These are phyloP conservation scores for Colletotrichum horii DNA, from an alignment of 2,329 filamentous ascomycete genomes.

Conservation along the genomic window DNA sequence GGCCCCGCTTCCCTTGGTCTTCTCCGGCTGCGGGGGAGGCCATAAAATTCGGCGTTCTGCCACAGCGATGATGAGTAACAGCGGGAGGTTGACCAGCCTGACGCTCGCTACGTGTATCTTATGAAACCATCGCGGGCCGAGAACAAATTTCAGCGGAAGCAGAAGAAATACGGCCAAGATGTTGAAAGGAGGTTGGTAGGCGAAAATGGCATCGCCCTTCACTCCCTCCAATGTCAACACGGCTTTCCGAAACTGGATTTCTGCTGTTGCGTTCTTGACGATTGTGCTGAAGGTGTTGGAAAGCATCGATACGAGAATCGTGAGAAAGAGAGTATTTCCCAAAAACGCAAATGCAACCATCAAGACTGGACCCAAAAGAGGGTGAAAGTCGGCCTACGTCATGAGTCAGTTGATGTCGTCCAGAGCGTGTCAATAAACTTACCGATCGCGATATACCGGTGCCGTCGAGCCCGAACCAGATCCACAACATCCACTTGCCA, in stretches of 20 bases:
- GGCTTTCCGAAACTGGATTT: slow-evolving; percentile 82
- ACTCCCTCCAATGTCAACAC: slow-evolving; percentile 86
- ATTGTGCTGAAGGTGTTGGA: slow-evolving; percentile 85
- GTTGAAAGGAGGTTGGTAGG: slow-evolving; percentile 85
- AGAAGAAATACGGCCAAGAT: slow-evolving; percentile 77
- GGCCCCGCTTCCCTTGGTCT: slow-evolving; percentile 25
- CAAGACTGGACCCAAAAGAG: slow-evolving; percentile 76
- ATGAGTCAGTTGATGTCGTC: slow-evolving; percentile 2
- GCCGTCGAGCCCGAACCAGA: slow-evolving; percentile 88
- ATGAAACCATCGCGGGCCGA: slow-evolving; percentile 86
- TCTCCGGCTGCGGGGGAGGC: slow-evolving; percentile 35
- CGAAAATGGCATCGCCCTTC: slow-evolving; percentile 83
- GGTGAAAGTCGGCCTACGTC: slow-evolving; percentile 71
- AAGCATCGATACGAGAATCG: slow-evolving; percentile 85
- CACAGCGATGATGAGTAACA: slow-evolving; percentile 73
- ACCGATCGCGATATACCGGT: slow-evolving; percentile 65
- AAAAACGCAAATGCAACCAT: slow-evolving; percentile 88
- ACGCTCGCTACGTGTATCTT: slow-evolving; percentile 85
- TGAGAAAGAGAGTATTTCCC: slow-evolving; percentile 88
- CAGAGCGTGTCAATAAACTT: slow-evolving; percentile 24
- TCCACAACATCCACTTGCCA: slow-evolving; percentile 90
- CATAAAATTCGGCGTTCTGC: slow-evolving; percentile 75
- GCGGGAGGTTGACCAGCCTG: slow-evolving; percentile 75
- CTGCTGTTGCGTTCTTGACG: slow-evolving; percentile 76
- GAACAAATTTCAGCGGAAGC: slow-evolving; percentile 77